Conservation (phyloP, 345 rosid genomes). For the Ceriops decandra region DNA sequence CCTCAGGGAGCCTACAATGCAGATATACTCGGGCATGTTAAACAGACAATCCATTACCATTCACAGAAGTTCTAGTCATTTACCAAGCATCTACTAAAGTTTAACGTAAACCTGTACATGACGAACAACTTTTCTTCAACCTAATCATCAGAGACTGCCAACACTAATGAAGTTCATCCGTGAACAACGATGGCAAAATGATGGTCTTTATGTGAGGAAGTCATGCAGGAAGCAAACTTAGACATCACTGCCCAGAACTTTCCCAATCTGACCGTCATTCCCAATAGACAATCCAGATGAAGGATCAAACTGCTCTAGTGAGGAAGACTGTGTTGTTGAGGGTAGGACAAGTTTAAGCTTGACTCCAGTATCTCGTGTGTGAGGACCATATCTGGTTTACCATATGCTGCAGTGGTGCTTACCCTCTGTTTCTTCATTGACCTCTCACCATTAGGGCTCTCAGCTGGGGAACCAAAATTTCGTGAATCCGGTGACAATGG, state of each 20-base stretch:
- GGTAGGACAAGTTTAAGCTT: conserved; percentile 53
- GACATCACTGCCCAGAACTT: conserved; percentile 47
- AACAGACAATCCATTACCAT: background rate
- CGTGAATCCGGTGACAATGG: conserved; percentile 88
- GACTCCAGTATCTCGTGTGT: conserved; percentile 76
- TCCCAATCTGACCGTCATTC: conserved; percentile 41
- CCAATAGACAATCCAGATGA: conserved; percentile 41
- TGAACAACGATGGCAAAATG: conserved; percentile 20
- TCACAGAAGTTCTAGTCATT: conserved; percentile 7
- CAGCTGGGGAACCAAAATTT: conserved; percentile 50
- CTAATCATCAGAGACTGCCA: conserved; percentile 32
- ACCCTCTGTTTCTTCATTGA: conserved; percentile 68
- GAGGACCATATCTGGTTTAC: conserved; percentile 50
- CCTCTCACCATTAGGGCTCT: conserved; percentile 61
- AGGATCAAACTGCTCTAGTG: conserved; percentile 45
- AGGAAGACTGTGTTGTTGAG: conserved; percentile 43
- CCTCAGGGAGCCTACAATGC: background rate
- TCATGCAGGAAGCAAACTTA: conserved; percentile 17
- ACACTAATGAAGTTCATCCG: conserved; percentile 19
- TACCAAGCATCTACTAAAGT: conserved; percentile 12
- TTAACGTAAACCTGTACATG: conserved; percentile 16
- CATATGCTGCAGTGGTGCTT: conserved; percentile 31
- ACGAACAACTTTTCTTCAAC: conserved; percentile 11
- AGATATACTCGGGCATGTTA: background rate
- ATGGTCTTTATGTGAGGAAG: background rate